These are phyloP conservation scores for Penicillium longicatenatum DNA, from an alignment of 495 filamentous ascomycete genomes.

Conservation along the genomic window DNA sequence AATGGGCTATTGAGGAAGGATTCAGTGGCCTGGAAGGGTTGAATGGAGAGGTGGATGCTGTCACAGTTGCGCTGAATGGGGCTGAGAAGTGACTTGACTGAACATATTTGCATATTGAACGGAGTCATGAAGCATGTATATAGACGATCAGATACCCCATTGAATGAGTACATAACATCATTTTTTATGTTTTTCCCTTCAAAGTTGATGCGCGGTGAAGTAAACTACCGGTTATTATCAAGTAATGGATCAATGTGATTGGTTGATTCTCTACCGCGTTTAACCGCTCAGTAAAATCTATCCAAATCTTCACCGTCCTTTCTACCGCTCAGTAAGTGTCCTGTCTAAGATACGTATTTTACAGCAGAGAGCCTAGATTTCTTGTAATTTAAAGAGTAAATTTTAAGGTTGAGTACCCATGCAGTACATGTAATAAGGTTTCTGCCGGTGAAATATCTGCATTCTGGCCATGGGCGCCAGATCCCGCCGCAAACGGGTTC, in stretches of 20 bases:
- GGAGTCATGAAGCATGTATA: constrained; percentile 23
- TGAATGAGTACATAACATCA: not conserved
- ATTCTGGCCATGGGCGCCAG: not conserved
- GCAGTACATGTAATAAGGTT: not conserved
- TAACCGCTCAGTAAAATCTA: not conserved
- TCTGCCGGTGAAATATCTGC: not conserved
- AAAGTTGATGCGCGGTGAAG: too few relatives aligned
- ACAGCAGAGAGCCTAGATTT: not conserved
- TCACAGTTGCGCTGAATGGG: constrained; percentile 7
- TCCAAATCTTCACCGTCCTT: not conserved
- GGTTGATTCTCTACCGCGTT: not conserved
- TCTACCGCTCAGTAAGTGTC: not conserved
- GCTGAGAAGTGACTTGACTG: not conserved
- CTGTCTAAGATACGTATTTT: not conserved
- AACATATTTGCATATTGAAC: constrained; percentile 2
- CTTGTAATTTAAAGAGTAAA: too few relatives aligned
- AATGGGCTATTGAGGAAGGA: constrained; percentile 90
- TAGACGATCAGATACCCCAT: constrained; percentile 28
- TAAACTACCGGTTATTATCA: not conserved
- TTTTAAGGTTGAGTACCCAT: not conserved
- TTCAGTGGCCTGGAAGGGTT: constrained; percentile 65
- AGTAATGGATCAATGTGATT: not conserved
- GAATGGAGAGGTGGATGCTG: constrained; percentile 26
- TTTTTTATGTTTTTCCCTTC: too few relatives aligned
- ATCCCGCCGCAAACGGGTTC: not conserved